Evolutionary conservation across 108 stramenopile genomes (phyloP), one percentile per base, ranked within the genome.

Genomic region (Cylindrotheca closterium): DNA sequence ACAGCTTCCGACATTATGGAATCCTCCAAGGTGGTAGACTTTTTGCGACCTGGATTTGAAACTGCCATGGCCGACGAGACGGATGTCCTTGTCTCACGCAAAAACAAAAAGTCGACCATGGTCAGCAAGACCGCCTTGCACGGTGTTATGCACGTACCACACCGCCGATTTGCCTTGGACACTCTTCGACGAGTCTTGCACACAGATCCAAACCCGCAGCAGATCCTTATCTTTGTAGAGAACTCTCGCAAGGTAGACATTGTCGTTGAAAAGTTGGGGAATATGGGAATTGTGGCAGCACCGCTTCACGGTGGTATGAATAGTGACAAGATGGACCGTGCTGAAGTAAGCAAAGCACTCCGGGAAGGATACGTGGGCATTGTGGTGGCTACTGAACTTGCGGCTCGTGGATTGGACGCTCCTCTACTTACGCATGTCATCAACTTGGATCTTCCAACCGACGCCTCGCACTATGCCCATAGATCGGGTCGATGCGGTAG

Each of bases 401-500:
- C 93, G 3, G 93, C 93, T 49, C 78, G 93, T 25, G 93, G 93
- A 2, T 60, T 91, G 8, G 93, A 94, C 74, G 93, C 90, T n/a
- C 90, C 90, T 0, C 76, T 86, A 29, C 62, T 94, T 58, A 94
- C 93, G 10, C 93, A 94, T 64, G 90, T 91, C 12, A 83, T 94
- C 28, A 94, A 94, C 70, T 50, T 91, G 37, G 93, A 94, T 74
- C 74, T 94, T 47, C 93, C 93, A n/a, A 94, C 89, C 8, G 89
- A 91, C 75, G 79, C 90, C 42, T 88, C 86, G 22, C 93, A 94
- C 55, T 94, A 91, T 63, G 89, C 88, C 31, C 93, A 94, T 65
- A 79, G 93, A 48, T 80, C 86, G 22, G 93, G 93, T 15, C 66
- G 93, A 28, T 91, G 89, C 65, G 93, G 93, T 48, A 77, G 93